Base-by-base conservation (phyloP, 176 grass and related monocot genomes). In the Oryza nivara region DNA sequence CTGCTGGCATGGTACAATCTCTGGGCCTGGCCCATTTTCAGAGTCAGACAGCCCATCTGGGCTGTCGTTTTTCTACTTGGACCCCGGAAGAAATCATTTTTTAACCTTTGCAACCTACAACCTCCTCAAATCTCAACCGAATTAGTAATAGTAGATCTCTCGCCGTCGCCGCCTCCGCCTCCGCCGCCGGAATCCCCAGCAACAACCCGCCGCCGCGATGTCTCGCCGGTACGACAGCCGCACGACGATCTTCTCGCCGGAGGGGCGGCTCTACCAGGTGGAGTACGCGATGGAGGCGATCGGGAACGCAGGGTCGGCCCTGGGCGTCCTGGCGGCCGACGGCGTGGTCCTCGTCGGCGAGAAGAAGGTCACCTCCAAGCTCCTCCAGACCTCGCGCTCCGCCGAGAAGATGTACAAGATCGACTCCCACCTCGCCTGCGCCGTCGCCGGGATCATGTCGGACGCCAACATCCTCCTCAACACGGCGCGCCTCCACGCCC, bases 251-350 rank as follows among this genome's bases (percentile, higher is more conserved):
- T 97, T 97, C 94, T 97, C 94, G 40, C 94, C 94, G 78, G 94
- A 97, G 76, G 94, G 94, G 10, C 89, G 94, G 4, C 85, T 97
- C 5, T 97, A 97, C 92, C 94, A 97, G 89, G 94, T 97, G 85
- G 94, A 97, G 89, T 97, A 97, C 82, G 94, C 94, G 71, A 97
- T 97, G 94, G 94, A 97, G 92, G 94, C 94, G 66, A 97, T 97
- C 28, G 88, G 94, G 19, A 97, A 97, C 78, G 94, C 94, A 14
- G 94, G 94, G 19, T 97, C 94, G 19, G 94, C 94, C 10, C 92
- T 97, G 22, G 92, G 89, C 28, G 86, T 97, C 68, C 85, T 97
- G 32, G 82, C 92, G 44, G 76, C 79, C 2, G 83, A 97, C 67
- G 94, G 92, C 54, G 92, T 97, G 8, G 76, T 97, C 71, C 92